These are phyloP conservation scores for Pyrenophora tritici-repentis DNA, from an alignment of 2,329 filamentous ascomycete genomes.

Conservation along the genomic window DNA sequence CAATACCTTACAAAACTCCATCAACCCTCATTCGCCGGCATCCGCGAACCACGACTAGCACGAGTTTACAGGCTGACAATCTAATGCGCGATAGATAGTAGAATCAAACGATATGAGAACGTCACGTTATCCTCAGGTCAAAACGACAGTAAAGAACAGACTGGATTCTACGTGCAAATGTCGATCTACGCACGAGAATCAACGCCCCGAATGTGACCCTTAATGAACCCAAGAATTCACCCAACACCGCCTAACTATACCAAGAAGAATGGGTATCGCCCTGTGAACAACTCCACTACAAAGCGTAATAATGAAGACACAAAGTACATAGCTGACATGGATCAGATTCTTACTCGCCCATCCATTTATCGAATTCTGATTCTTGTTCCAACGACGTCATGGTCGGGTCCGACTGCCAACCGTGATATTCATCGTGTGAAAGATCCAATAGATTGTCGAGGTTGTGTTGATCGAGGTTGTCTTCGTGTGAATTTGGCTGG, in stretches of 20 bases:
- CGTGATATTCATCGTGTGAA: constrained; percentile 33
- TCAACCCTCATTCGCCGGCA: constrained; percentile 2
- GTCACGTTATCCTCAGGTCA: background rate
- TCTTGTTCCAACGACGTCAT: constrained; percentile 47
- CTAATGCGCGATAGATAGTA: background rate
- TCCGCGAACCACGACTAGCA: background rate
- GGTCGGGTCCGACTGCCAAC: constrained; percentile 44
- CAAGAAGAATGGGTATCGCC: constrained; percentile 2
- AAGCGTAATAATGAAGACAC: background rate
- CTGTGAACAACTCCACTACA: constrained; percentile 7
- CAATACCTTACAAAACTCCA: constrained; percentile 17
- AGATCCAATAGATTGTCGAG: constrained; percentile 36
- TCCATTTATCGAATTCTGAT: constrained; percentile 55
- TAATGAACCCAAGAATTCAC: background rate
- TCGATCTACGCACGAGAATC: constrained; percentile 8
- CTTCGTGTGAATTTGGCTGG: constrained; percentile 40
- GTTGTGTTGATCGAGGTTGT: constrained; percentile 35
- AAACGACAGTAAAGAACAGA: background rate
- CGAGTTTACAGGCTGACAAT: background rate
- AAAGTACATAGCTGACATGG: constrained; percentile 3
- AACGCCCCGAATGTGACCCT: constrained; percentile 14
- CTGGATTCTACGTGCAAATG: constrained; percentile 4
- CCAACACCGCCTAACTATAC: constrained; percentile 1
- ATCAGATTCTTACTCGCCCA: constrained; percentile 38
- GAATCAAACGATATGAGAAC: background rate